Percentiles rank a stretch among this genome's conserved stretches.
These are phyloP conservation scores for Xylaria intraflava DNA, from an alignment of 495 filamentous ascomycete genomes.

Conservation along the genomic window DNA sequence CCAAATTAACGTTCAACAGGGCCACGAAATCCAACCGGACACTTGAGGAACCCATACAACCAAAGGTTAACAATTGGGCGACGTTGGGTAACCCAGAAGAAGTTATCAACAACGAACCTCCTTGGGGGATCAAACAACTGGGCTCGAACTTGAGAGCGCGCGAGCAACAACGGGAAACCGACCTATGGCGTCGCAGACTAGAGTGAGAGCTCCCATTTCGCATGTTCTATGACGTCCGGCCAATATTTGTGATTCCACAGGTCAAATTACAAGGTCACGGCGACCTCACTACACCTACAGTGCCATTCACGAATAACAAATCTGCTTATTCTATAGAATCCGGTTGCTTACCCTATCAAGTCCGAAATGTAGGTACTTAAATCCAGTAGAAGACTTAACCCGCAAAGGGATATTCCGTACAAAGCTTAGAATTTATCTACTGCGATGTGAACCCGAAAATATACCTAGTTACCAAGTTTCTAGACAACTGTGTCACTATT, in stretches of 20 bases:
- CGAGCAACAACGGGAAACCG: neutral
- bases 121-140: constrained; percentile 13
- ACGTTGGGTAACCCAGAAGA: constrained; percentile 27
- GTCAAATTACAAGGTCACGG: too few species aligned
- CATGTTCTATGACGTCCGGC: neutral
- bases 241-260: neutral
- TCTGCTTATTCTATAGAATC: too few species aligned
- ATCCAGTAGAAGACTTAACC: too few species aligned
- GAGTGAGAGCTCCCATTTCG: neutral
- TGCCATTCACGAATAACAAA: too few species aligned
- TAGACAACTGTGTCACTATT: too few species aligned
- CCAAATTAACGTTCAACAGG: neutral
- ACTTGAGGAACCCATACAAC: neutral
- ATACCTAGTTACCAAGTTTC: too few species aligned
- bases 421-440: too few species aligned
- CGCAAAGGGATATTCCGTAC: too few species aligned
- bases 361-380: too few species aligned
- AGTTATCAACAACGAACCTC: constrained; percentile 20
- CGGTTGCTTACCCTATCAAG: too few species aligned
- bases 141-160: constrained; percentile 7
- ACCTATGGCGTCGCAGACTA: neutral
- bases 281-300: too few species aligned
- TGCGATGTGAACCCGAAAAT: too few species aligned
- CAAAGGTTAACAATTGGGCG: neutral
- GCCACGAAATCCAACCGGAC: neutral